Base-by-base conservation (phyloP, 768 basidiomycete species). In the Boletus patriciae region DNA sequence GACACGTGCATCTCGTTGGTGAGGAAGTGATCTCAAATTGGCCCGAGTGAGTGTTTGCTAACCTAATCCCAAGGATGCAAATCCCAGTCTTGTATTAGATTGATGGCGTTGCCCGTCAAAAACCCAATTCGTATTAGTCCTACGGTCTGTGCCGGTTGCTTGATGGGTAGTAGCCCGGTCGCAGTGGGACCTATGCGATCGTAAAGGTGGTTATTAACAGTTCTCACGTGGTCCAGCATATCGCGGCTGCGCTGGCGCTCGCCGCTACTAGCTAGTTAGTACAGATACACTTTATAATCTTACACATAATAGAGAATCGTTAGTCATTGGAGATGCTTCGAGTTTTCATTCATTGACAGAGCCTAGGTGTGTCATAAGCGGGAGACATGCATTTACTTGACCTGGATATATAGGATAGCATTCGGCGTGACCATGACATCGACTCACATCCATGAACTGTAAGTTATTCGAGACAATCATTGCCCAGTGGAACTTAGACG, bases 61-160 rank as follows among this genome's bases (percentile, higher is more conserved):
- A 71, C 61, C 45, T 59, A 41, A 50, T 25, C 13, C 45, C 40
- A 59, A 83, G 83, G 75, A 54, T 89, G 87, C 69, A 80, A 73
- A 66, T 83, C 83, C 29, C 66, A 76, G 21, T 70, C 67, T 40
- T 90, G 88, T 66, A 74, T 76, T 50, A 81, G 86, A 46, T 67
- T 87, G 69, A 91, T 91, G 89, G 75, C 78, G 27, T 72, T 79
- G 45, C 88, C 88, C 29, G 81, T 83, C 45, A 81, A 76, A 63
- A 90, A 90, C 65, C 86, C 88, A 25, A 89, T 89, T 59, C 77
- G 88, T 58, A 78, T 89, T 60, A 86, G 84, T 69, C 81, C 82
- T 33, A 77, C 78, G n/a, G 52, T 52, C 41, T 80, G 78, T 54
- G 58, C 55, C 8, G 72, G 71, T 54, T 80, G 78, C 57, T 51